These are phyloP conservation scores for Heterobasidion parviporum DNA, from an alignment of 1,284 basidiomycete species.

Conservation along the genomic window DNA sequence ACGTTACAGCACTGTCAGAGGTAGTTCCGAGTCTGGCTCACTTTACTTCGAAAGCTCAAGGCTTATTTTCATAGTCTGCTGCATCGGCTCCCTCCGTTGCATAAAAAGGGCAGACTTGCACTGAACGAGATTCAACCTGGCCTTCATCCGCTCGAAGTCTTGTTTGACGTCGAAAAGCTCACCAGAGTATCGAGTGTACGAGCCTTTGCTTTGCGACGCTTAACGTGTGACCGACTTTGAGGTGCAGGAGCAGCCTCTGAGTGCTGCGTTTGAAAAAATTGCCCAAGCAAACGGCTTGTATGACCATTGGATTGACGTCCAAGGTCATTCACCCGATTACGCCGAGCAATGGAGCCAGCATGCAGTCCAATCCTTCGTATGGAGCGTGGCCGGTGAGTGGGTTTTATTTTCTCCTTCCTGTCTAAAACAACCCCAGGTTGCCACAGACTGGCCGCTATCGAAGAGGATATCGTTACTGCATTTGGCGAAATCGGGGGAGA, in stretches of 20 bases:
- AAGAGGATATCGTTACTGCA: conserved; percentile 61
- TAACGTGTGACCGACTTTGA: neutral
- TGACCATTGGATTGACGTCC: conserved; percentile 59
- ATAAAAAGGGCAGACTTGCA: conserved; percentile 35
- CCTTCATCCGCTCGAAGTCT: conserved; percentile 65
- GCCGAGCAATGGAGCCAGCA: conserved; percentile 65
- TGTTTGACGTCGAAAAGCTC: conserved; percentile 64
- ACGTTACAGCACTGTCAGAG: conserved; percentile 74
- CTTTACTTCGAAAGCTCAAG: neutral
- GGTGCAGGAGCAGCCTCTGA: conserved; percentile 63
- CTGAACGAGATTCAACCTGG: conserved; percentile 72
- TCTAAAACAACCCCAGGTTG: conserved; percentile 41
- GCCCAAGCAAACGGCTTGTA: conserved; percentile 59
- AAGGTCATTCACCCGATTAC: conserved; percentile 38
- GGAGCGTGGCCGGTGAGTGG: conserved; percentile 55
- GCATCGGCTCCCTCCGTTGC: conserved; percentile 52
- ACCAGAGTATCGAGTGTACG: conserved; percentile 45
- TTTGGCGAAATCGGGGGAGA: conserved; percentile 51
- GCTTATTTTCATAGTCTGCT: conserved; percentile 39
- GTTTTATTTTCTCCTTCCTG: neutral
- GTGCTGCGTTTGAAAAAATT: conserved; percentile 59
- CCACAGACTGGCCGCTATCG: conserved; percentile 49
- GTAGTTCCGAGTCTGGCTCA: conserved; percentile 24
- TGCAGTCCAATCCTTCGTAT: conserved; percentile 62
- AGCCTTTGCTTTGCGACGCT: conserved; percentile 3